Conservation (phyloP, 2,329 filamentous ascomycete genomes). For the Arthroderma sp. region DNA sequence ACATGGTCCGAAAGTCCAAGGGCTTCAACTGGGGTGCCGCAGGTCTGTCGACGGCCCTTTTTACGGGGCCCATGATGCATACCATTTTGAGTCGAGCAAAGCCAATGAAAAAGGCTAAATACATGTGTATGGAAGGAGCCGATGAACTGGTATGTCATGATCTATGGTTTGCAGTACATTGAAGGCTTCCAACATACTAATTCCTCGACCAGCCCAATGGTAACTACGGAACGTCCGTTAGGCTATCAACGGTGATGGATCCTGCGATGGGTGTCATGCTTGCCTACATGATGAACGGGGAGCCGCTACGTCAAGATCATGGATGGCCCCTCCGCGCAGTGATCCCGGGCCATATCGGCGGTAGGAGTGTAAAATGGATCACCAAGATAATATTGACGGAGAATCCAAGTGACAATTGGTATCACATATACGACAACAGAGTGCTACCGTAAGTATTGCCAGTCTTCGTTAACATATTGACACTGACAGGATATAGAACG, state of each 20-base stretch:
- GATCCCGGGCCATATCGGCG: constrained; percentile 84
- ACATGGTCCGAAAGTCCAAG: constrained; percentile 77
- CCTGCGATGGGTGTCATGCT: constrained; percentile 73
- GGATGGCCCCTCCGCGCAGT: constrained; percentile 72
- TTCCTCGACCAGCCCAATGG: constrained; percentile 55
- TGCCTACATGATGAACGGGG: constrained; percentile 83
- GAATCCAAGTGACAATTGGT: constrained; percentile 80
- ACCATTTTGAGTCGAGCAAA: constrained; percentile 58
- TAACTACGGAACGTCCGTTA: constrained; percentile 76
- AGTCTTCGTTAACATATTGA: not conserved
- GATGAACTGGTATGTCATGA: constrained; percentile 51
- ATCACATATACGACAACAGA: constrained; percentile 87
- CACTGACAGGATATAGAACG: constrained; percentile 37
- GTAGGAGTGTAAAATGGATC: constrained; percentile 86
- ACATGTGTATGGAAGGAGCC: constrained; percentile 83
- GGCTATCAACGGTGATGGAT: constrained; percentile 80
- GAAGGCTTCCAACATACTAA: constrained; percentile 8
- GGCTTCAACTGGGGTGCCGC: constrained; percentile 91
- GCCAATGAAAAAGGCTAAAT: constrained; percentile 59
- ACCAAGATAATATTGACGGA: constrained; percentile 68
- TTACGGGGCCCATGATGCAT: constrained; percentile 67
- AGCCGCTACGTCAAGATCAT: constrained; percentile 67
- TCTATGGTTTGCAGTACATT: not conserved
- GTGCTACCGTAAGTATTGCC: constrained; percentile 52
- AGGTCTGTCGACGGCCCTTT: constrained; percentile 74